phyloP scores from a whole-genome alignment of 768 basidiomycete species.

The Boletus rufocinnamomeus region DNA sequence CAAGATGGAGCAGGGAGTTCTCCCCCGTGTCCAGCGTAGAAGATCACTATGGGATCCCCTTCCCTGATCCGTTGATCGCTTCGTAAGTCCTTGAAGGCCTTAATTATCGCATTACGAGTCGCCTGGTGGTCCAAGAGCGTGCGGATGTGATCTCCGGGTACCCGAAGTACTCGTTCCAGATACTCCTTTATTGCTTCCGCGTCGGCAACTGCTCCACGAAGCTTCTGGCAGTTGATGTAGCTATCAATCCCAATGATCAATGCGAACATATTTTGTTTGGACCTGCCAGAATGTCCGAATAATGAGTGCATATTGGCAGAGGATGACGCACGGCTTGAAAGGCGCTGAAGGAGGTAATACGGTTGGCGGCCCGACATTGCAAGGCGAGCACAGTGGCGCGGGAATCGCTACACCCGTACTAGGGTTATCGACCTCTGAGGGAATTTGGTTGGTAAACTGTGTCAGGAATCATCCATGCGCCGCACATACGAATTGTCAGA shows the following conservation, averaged over 20 bases:
- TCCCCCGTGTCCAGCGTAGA: conserved; percentile 49
- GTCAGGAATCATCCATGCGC: background rate
- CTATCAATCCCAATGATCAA: conserved; percentile 47
- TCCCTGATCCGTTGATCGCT: conserved; percentile 27
- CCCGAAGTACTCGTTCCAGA: conserved; percentile 31
- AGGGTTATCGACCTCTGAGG: background rate
- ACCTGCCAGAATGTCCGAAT: background rate
- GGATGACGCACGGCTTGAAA: background rate
- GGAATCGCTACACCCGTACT: background rate
- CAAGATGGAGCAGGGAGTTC: conserved; percentile 33
- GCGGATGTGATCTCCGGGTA: conserved; percentile 37
- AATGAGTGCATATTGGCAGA: background rate
- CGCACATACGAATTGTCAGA: background rate
- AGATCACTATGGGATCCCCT: conserved; percentile 42
- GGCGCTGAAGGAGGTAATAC: background rate
- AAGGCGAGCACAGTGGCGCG: background rate
- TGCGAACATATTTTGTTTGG: conserved; percentile 29
- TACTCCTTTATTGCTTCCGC: conserved; percentile 41
- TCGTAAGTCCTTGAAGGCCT: conserved; percentile 25
- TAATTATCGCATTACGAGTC: conserved; percentile 38
- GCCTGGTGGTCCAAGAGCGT: conserved; percentile 42
- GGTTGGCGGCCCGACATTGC: background rate
- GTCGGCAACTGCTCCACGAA: conserved; percentile 42
- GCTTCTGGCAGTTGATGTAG: conserved; percentile 33
- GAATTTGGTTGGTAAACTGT: background rate